Conservation (phyloP, 2,329 filamentous ascomycete species). For the Colletotrichum costaricense region DNA sequence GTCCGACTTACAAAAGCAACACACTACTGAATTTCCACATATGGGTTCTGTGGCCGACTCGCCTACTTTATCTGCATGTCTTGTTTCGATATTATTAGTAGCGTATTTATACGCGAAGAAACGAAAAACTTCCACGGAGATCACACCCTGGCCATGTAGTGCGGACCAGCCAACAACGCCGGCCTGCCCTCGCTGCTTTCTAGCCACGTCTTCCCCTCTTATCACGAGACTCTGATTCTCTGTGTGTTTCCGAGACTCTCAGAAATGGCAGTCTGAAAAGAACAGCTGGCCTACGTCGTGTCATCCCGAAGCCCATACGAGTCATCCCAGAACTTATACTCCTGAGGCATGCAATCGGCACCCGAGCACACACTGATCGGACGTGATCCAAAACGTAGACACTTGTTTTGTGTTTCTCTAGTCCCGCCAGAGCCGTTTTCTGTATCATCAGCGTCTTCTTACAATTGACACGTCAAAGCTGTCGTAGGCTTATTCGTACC, state of each 20-base stretch:
- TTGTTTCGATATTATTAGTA: conserved; percentile 20
- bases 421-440: conserved; percentile 4
- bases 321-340: conserved; percentile 16
- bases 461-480: not conserved
- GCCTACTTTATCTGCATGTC: not conserved
- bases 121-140: conserved; percentile 21
- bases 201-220: not conserved
- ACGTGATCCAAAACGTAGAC: conserved; percentile 26
- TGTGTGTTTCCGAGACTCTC: not conserved
- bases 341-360: not conserved
- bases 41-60: not conserved
- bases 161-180: not conserved
- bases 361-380: conserved; percentile 15
- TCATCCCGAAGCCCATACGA: conserved; percentile 23
- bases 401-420: conserved; percentile 23
- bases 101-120: conserved; percentile 2
- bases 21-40: not conserved
- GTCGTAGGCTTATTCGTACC: not conserved
- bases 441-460: conserved; percentile 14
- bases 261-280: conserved; percentile 2
- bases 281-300: conserved; percentile 31
- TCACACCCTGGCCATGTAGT: not conserved
- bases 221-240: not conserved
- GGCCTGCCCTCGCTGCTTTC: not conserved
- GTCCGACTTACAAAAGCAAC: not conserved